A percentile compares a stretch with the other conserved stretches of the same genome.
These are phyloP conservation scores for Coniochaeta sp. DNA, from an alignment of 2,329 filamentous ascomycete species.

Conservation along the genomic window DNA sequence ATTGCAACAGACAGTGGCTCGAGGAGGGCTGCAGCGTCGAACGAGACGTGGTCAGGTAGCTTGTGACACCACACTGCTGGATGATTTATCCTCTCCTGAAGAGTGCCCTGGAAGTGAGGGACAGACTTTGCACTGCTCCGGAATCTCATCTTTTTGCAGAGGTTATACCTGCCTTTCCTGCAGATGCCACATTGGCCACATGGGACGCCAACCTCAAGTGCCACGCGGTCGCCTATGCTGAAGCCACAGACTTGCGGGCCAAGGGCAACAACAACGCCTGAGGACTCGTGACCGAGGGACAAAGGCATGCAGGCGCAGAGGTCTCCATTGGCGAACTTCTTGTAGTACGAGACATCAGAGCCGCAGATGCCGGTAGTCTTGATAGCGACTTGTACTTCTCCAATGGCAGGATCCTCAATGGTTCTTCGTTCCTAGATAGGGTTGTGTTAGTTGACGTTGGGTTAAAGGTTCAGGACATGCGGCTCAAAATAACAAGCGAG, in stretches of 20 bases:
- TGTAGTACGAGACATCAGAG: constrained; percentile 65
- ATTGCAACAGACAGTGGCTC: constrained; percentile 57
- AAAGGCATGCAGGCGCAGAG: constrained; percentile 58
- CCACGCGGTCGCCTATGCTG: constrained; percentile 48
- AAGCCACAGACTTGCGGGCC: constrained; percentile 45
- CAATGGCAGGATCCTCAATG: constrained; percentile 36
- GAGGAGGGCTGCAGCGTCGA: constrained; percentile 51
- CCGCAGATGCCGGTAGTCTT: constrained; percentile 62
- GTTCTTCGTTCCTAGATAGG: constrained; percentile 37
- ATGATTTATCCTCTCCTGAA: constrained; percentile 57
- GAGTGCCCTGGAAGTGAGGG: constrained; percentile 56
- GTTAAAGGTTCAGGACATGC: constrained; percentile 4
- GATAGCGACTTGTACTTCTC: constrained; percentile 58
- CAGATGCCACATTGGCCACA: constrained; percentile 45
- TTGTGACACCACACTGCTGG: constrained; percentile 56
- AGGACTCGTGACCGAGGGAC: constrained; percentile 57
- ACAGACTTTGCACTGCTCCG: constrained; percentile 54
- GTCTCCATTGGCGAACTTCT: constrained; percentile 64
- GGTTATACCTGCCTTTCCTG: constrained; percentile 49
- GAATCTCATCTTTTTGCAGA: constrained; percentile 55
- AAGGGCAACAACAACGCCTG: constrained; percentile 48
- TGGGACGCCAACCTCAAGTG: constrained; percentile 48
- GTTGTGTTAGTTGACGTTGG: constrained; percentile 8
- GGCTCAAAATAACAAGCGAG: constrained; percentile 8
- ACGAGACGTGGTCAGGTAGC: constrained; percentile 51